phyloP scores from a whole-genome alignment of 2,329 filamentous ascomycete genomes.

The Botryotinia calthae region DNA sequence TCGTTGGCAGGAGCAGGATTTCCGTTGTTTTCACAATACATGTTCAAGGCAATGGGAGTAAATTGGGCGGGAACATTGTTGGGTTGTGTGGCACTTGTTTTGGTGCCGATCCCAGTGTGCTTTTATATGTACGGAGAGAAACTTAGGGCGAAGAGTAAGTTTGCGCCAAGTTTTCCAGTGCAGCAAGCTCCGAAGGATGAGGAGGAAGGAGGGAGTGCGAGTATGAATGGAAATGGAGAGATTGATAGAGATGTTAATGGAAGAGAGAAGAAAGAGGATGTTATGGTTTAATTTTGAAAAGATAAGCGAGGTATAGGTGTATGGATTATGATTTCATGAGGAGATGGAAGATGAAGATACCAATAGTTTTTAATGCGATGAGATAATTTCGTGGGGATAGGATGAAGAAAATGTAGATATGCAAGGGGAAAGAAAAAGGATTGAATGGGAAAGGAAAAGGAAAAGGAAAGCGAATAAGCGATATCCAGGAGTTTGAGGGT shows the following conservation, averaged over 20 bases:
- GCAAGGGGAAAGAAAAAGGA: too few species aligned
- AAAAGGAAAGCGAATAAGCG: too few species aligned
- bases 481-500: background rate
- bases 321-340: background rate
- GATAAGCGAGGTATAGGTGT: too few species aligned
- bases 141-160: slow-evolving; percentile 55
- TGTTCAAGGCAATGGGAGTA: slow-evolving; percentile 62
- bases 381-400: background rate
- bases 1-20: slow-evolving; percentile 76
- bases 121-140: slow-evolving; percentile 60
- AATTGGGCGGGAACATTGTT: slow-evolving; percentile 61
- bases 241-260: slow-evolving; percentile 24
- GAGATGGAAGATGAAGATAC: background rate
- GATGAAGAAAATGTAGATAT: background rate
- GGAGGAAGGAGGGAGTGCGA: background rate
- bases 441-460: background rate
- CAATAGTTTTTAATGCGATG: background rate
- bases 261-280: background rate
- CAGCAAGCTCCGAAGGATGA: background rate
- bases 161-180: slow-evolving; percentile 41
- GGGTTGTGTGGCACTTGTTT: slow-evolving; percentile 55
- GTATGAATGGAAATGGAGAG: slow-evolving; percentile 21
- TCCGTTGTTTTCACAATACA: slow-evolving; percentile 73
- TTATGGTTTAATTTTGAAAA: background rate
- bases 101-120: slow-evolving; percentile 61